Conservation (phyloP, 2,329 filamentous ascomycete genomes). For the Colletotrichum spinosum region DNA sequence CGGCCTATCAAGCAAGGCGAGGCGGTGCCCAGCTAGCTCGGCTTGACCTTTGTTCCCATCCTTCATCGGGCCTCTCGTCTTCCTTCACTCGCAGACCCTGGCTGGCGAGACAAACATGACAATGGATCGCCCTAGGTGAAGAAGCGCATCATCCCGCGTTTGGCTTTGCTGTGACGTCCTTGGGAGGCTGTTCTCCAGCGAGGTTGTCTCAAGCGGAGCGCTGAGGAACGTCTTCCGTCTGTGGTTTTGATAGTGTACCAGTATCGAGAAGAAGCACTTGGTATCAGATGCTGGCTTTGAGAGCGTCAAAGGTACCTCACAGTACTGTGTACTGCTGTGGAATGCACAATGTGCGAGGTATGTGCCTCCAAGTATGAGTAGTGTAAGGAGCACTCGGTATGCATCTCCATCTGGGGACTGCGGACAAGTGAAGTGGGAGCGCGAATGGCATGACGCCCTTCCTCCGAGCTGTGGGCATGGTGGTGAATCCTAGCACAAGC, state of each 20-base stretch:
- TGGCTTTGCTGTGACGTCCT: slow-evolving; percentile 24
- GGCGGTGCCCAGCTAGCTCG: slow-evolving; percentile 18
- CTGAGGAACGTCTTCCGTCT: slow-evolving; percentile 9
- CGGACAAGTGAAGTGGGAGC: slow-evolving; percentile 4
- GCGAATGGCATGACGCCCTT: slow-evolving; percentile 30
- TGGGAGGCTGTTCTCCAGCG: slow-evolving; percentile 30
- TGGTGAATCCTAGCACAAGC: slow-evolving; percentile 33
- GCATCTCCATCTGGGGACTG: slow-evolving; percentile 1
- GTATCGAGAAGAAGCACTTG: not conserved
- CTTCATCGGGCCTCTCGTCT: not conserved
- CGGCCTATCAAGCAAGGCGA: slow-evolving; percentile 29
- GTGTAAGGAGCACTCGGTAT: not conserved
- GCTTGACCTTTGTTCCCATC: not conserved
- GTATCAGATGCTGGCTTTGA: not conserved
- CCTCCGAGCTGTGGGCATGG: slow-evolving; percentile 24
- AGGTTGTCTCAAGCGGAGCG: slow-evolving; percentile 14
- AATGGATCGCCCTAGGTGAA: slow-evolving; percentile 15
- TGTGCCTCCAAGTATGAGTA: slow-evolving; percentile 21
- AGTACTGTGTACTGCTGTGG: slow-evolving; percentile 22
- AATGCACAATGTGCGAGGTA: slow-evolving; percentile 23
- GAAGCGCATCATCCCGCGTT: slow-evolving; percentile 21
- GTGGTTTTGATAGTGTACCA: slow-evolving; percentile 16
- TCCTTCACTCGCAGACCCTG: not conserved
- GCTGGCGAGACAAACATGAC: slow-evolving; percentile 15
- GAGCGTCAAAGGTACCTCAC: slow-evolving; percentile 34